Conservation (phyloP, 2,329 filamentous ascomycete species). For the Emergomyces pasteurianus region DNA sequence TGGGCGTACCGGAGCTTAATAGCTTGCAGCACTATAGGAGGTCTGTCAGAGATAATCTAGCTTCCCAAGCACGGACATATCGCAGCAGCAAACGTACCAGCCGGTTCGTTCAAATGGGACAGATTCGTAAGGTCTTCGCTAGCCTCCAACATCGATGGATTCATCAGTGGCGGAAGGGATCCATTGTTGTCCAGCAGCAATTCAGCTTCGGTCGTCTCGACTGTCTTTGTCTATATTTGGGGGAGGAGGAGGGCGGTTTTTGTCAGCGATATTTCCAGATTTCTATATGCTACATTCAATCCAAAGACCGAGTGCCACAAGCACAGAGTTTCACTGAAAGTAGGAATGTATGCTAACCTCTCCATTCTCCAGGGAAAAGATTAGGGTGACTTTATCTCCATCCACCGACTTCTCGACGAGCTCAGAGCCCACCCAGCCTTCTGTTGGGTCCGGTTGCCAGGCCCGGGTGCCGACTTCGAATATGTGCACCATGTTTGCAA, state of each 20-base stretch:
- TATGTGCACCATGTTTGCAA: constrained; percentile 67
- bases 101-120: constrained; percentile 95
- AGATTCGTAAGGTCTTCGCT: constrained; percentile 96
- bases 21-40: constrained; percentile 71
- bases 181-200: constrained; percentile 66
- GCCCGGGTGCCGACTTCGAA: constrained; percentile 95
- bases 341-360: constrained; percentile 49
- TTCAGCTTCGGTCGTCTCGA: constrained; percentile 65
- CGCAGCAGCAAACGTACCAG: constrained; percentile 49
- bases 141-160: constrained; percentile 93
- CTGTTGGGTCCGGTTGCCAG: constrained; percentile 92
- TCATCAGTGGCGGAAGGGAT: constrained; percentile 86
- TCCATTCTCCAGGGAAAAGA: constrained; percentile 85
- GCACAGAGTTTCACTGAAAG: constrained; percentile 5
- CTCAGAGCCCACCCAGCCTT: constrained; percentile 97
- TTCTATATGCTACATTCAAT: constrained; percentile 1
- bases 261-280: constrained; percentile 11
- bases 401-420: constrained; percentile 73
- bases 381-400: constrained; percentile 74
- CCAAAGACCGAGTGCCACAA: not conserved
- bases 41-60: constrained; percentile 13
- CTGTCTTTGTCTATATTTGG: constrained; percentile 53
- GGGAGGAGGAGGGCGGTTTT: not conserved
- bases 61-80: constrained; percentile 4
- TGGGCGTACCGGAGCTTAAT: constrained; percentile 95